Conservation (phyloP, 441 rosid species). For the Cnidoscolus chayamansa region DNA sequence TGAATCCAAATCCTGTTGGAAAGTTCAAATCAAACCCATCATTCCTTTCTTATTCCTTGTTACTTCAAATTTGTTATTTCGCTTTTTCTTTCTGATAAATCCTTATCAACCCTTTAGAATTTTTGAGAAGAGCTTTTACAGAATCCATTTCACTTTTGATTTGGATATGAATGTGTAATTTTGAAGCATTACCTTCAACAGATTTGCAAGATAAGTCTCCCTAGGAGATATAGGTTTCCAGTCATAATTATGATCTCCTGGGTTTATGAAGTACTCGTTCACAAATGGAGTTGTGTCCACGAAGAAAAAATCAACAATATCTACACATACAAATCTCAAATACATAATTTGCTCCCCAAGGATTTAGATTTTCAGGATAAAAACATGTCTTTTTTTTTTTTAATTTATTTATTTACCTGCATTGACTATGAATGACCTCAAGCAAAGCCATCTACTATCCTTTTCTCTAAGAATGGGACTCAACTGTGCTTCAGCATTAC, state of each 20-base stretch:
- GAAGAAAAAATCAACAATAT: conserved; percentile 38
- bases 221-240: conserved; percentile 36
- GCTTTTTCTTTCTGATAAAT: no score
- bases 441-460: conserved; percentile 41
- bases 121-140: no score
- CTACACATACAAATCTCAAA: conserved; percentile 11
- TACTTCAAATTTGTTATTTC: no score
- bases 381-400: not conserved
- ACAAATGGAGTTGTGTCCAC: conserved; percentile 48
- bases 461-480: conserved; percentile 24
- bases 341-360: no score
- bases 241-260: conserved; percentile 29
- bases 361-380: no score
- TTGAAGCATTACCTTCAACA: conserved; percentile 21
- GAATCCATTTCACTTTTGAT: no score
- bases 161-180: no score
- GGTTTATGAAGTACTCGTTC: conserved; percentile 29
- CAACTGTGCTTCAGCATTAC: conserved; percentile 34
- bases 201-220: conserved; percentile 24
- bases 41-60: not conserved
- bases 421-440: conserved; percentile 31
- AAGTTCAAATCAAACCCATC: not conserved
- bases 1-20: conserved; percentile 29
- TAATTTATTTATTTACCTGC: conserved; percentile 12
- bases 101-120: no score